Conservation (phyloP, 2,329 filamentous ascomycete genomes). For the Monosporascus ibericus region DNA sequence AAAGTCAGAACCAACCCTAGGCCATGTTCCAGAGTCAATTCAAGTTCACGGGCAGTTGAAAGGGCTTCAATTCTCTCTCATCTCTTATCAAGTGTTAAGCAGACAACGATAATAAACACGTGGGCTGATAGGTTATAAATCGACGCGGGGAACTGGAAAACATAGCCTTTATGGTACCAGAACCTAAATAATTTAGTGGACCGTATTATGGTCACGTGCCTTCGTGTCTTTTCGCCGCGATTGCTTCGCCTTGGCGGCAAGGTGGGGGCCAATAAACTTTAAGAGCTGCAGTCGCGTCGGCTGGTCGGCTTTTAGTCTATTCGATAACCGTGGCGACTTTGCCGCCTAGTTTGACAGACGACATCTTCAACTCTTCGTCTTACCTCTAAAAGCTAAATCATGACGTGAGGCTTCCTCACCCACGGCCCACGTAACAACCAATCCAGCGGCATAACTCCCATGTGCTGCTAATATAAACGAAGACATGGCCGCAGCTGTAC, state of each 20-base stretch:
- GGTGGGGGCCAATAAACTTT: background rate
- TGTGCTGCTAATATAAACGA: background rate
- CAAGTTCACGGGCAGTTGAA: too few species aligned
- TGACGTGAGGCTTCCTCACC: background rate
- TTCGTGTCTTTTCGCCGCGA: background rate
- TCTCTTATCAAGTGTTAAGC: too few species aligned
- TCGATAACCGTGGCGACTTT: background rate
- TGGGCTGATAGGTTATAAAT: too few species aligned
- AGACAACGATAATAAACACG: too few species aligned
- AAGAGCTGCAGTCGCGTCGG: background rate
- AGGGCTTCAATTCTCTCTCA: too few species aligned
- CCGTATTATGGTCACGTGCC: background rate
- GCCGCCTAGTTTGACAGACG: background rate
- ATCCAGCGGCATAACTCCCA: background rate
- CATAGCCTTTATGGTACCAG: too few species aligned
- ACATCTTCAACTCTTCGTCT: background rate
- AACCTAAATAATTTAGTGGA: background rate
- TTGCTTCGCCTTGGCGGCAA: background rate
- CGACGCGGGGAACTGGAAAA: too few species aligned
- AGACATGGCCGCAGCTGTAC: conserved; percentile 16
- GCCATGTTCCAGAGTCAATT: too few species aligned
- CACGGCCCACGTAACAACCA: too few species aligned
- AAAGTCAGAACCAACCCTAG: too few species aligned
- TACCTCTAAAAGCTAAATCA: background rate
- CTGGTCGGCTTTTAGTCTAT: background rate